phyloP scores from a whole-genome alignment of 345 rosid species.

The Cochlearia excelsa region DNA sequence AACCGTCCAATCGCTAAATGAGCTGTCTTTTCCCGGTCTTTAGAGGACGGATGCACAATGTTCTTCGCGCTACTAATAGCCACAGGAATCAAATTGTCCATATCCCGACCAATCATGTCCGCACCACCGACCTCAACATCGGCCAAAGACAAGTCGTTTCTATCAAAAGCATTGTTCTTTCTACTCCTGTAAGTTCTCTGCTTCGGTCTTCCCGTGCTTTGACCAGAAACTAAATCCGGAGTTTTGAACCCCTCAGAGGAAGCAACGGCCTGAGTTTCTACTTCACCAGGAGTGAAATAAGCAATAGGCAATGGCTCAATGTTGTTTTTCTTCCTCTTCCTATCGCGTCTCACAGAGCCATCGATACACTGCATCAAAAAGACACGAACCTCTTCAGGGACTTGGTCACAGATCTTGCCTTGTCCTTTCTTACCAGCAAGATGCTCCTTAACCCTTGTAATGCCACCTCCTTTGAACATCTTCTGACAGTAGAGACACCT shows the following conservation, averaged over 20 bases:
- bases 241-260: conserved; percentile 38
- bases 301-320: conserved; percentile 46
- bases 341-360: conserved; percentile 62
- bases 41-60: conserved; percentile 30
- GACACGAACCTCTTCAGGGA: conserved; percentile 59
- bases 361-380: conserved; percentile 66
- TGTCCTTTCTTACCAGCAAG: conserved; percentile 88
- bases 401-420: conserved; percentile 68
- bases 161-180: conserved; percentile 44
- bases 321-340: conserved; percentile 59
- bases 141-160: conserved; percentile 42
- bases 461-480: conserved; percentile 91
- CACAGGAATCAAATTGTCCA: conserved; percentile 39
- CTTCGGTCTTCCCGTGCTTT: conserved; percentile 33
- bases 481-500: conserved; percentile 76
- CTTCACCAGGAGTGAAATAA: conserved; percentile 43
- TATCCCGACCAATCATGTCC: conserved; percentile 30
- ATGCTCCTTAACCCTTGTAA: conserved; percentile 92
- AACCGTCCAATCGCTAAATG: conserved; percentile 64
- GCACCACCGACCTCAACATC: conserved; percentile 35
- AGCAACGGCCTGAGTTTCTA: conserved; percentile 29
- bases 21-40: conserved; percentile 39
- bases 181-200: conserved; percentile 40
- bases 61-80: conserved; percentile 40
- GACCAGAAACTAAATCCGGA: conserved; percentile 25